Evolutionary conservation across 129 eudicot species (phyloP), one percentile per base, ranked within the genome.

Genomic region (Solidago caesia): DNA sequence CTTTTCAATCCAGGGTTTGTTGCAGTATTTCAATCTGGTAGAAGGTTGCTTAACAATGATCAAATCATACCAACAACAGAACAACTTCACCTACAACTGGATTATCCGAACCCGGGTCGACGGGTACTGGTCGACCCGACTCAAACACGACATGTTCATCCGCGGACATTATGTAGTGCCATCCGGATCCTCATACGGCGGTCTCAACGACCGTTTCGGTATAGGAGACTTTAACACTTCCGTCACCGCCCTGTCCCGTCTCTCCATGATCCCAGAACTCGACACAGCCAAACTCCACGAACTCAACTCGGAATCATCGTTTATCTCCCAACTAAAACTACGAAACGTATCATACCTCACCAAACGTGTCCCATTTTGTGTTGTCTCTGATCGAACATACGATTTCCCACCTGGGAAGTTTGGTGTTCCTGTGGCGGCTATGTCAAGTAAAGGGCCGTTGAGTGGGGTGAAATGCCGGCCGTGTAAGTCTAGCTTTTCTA

Each of bases 391-490:
- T 33, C 93, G 98, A 5, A 70, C 21, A 13, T 94, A 94, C 51
- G 84, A 47, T 0, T 94, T 71, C 45, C 98, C 98, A 0, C 98
- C 97, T 21, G 44, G 47, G 8, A 79, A 69, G 44, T 77, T 63
- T 5, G 97, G 92, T 8, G 98, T 94, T 49, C 98, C 97, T 0
- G 97, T 94, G 55, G 96, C 91, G 11, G 79, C 91, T 2, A 7
- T 94, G 51, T 78, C 96, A 6, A 94, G 97, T 78, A 71, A n/a
- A n/a, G 98, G 98, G 42, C 96, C 93, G 2, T 68, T 94, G 39
- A 94, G 89, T 13, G 98, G 98, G 47, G 89, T 83, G 64, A 94
- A 94, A 44, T 94, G 98, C 43, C 77, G 98, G 89, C 97, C 98
- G 5, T 94, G 98, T 43, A 87, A 44, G 51, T 79, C 93, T 0